These are phyloP conservation scores for Sanguinoderma infundibulare DNA, from an alignment of 1,284 basidiomycete genomes.

Conservation along the genomic window DNA sequence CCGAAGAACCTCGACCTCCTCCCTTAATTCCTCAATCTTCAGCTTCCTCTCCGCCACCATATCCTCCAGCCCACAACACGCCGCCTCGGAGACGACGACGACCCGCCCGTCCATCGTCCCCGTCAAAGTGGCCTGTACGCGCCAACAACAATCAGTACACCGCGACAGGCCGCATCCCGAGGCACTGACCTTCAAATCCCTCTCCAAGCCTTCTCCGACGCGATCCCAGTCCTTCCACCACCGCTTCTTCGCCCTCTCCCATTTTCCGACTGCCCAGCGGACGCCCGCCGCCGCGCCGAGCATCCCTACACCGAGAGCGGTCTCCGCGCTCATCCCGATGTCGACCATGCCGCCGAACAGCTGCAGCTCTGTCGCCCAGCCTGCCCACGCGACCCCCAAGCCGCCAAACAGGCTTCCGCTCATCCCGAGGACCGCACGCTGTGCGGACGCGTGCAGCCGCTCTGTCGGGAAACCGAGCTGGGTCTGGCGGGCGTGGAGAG, in stretches of 20 bases:
- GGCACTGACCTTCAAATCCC: slow-evolving; percentile 68
- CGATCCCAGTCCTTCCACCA: slow-evolving; percentile 81
- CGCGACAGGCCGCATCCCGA: slow-evolving; percentile 4
- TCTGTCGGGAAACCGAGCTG: slow-evolving; percentile 70
- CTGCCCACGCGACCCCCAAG: slow-evolving; percentile 49
- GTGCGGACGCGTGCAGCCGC: slow-evolving; percentile 68
- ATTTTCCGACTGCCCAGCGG: slow-evolving; percentile 70
- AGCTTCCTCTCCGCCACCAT: slow-evolving; percentile 43
- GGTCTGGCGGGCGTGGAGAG: slow-evolving; percentile 57
- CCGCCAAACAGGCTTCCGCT: slow-evolving; percentile 48
- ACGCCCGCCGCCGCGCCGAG: slow-evolving; percentile 58
- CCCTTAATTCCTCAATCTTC: slow-evolving; percentile 51
- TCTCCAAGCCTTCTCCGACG: slow-evolving; percentile 69
- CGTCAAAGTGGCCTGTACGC: slow-evolving; percentile 48
- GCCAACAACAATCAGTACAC: background rate
- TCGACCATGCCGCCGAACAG: slow-evolving; percentile 41
- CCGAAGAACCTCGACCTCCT: slow-evolving; percentile 37
- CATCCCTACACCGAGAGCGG: slow-evolving; percentile 65
- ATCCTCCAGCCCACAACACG: slow-evolving; percentile 46
- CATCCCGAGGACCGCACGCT: slow-evolving; percentile 63
- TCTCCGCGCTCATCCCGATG: slow-evolving; percentile 53
- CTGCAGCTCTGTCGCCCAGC: slow-evolving; percentile 57
- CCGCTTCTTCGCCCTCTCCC: slow-evolving; percentile 70
- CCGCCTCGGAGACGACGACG: slow-evolving; percentile 33
- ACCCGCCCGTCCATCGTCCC: slow-evolving; percentile 53